Base-by-base conservation (phyloP, 805 yeast species). In the Ogataea henricii region DNA sequence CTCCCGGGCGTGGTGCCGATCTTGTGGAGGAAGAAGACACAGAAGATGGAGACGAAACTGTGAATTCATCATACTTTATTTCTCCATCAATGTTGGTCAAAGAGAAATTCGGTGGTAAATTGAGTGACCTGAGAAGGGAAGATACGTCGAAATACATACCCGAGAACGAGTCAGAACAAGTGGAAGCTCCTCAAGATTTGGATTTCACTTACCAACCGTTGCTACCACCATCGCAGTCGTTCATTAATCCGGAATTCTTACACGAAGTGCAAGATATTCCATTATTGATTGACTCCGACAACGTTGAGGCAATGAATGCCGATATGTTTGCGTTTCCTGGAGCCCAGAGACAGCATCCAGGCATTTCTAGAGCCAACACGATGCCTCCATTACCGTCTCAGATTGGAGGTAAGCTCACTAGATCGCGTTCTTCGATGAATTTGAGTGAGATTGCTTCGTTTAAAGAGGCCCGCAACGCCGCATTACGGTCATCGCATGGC, bases 401-500 rank as follows among this genome's bases (percentile, higher is more conserved):
- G 25, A 43, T 44, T 5, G 43, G 51, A 9, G 33, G 54, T 3
- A 55, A 56, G 29, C 46, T 65, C 13, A 69, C 64, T 47, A 65
- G 74, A 50, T 78, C 84, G 8, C 74, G 75, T 48, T 78, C 83
- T 3, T 72, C 81, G 7, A 69, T 77, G 27, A 81, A 81, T 57
- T 65, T 82, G 44, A 76, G 82, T n/a, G 72, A 78, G 23, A 77
- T 78, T 47, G 79, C 82, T n/a, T 56, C 60, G 17, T 60, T 62
- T 21, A 65, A 62, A 47, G 69, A 65, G 47, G 65, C 62, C 7
- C 58, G 57, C 34, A 62, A 56, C n/a, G 65, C 65, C 1, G 65
- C 64, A 7, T 39, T 59, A 23, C n/a, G 34, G 6, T 30, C 34
- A 13, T 30, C 34, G 7, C 16, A 30, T 30, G 34, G 16, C 18